Evolutionary conservation across 371 early-diverging fungal species (phyloP), one percentile per base, ranked within the genome.

Genomic region (Choanephora cucurbitarum): DNA sequence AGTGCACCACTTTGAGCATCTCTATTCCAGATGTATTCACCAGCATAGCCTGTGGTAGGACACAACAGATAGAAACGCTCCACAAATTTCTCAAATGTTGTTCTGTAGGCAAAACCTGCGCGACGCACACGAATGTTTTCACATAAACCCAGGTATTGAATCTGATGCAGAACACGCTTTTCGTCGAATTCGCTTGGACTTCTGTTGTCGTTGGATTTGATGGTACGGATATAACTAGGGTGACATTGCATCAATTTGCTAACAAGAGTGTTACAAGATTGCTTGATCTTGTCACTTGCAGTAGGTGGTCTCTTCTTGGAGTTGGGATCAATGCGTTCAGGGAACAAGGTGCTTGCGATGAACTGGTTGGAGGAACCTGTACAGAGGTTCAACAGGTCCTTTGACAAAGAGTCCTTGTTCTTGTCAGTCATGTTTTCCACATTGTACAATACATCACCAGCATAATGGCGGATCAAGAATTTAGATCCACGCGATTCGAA

Each of bases 151-250:
- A 98, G 81, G 66, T 98, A 98, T 52, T 96, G 93, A 47, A 97
- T 89, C 72, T 97, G 98, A 77, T 97, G 98, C 43, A 94, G 89
- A 8, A 95, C 96, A 71, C 95, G 85, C 66, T 91, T 86, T 49
- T 83, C 67, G 69, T 98, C 96, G 70, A 90, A 99, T 60, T 94
- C 95, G 9, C 85, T 81, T 0, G 97, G 87, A 44, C 89, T 85
- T 71, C 95, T 93, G 63, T 86, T 90, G 60, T 91, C 89, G 69
- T 99, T 98, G 34, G 99, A 99, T 70, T 98, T 99, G 75, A 99
- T 99, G 55, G 98, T 97, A 71, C 98, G 91, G 37, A 99, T 95
- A 73, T 99, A 99, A 39, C 95, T 92, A n/a, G 99, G 95, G 51
- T 91, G 90, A 60, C 96, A 92, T 59, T 90, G 87, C 92, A 94